phyloP scores from a whole-genome alignment of 2,329 filamentous ascomycete genomes.

The Colletotrichum eremochloae region DNA sequence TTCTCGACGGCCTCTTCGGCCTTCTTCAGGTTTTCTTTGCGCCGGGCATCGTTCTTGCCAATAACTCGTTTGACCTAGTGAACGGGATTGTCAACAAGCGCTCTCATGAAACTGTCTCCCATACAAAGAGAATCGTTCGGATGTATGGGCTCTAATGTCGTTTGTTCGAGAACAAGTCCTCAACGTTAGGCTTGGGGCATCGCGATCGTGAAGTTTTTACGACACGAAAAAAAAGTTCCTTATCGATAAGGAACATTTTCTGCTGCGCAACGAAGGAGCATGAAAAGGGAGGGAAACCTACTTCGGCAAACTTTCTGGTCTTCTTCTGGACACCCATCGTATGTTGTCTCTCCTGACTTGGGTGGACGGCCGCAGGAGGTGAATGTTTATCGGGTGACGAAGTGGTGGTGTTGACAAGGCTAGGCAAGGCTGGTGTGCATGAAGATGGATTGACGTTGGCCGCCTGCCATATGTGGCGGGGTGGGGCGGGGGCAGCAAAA shows the following conservation, averaged over 20 bases:
- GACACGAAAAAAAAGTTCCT: slow-evolving; percentile 6
- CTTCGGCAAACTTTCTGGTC: slow-evolving; percentile 89
- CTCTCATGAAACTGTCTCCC: not conserved
- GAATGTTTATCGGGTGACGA: not conserved
- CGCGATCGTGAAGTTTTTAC: slow-evolving; percentile 45
- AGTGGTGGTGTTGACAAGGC: slow-evolving; percentile 28
- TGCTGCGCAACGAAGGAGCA: slow-evolving; percentile 5
- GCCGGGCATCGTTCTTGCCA: slow-evolving; percentile 81
- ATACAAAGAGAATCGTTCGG: not conserved
- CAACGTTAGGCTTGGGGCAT: not conserved
- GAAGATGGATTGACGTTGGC: slow-evolving; percentile 5
- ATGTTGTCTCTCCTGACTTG: not conserved
- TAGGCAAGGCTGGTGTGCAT: slow-evolving; percentile 29
- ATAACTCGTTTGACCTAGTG: slow-evolving; percentile 83
- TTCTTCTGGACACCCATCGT: slow-evolving; percentile 90
- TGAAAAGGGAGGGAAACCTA: slow-evolving; percentile 51
- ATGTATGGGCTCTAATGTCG: not conserved
- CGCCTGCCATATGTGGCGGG: slow-evolving; percentile 20
- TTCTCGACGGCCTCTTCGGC: slow-evolving; percentile 67
- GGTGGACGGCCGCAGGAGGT: not conserved
- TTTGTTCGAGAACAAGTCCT: too few species aligned
- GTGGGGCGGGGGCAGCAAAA: not conserved
- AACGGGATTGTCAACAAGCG: slow-evolving; percentile 13
- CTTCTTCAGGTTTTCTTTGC: slow-evolving; percentile 84
- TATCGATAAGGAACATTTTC: slow-evolving; percentile 37